Conservation (phyloP, 1,284 basidiomycete species). For the Trichosporon ovoides region DNA sequence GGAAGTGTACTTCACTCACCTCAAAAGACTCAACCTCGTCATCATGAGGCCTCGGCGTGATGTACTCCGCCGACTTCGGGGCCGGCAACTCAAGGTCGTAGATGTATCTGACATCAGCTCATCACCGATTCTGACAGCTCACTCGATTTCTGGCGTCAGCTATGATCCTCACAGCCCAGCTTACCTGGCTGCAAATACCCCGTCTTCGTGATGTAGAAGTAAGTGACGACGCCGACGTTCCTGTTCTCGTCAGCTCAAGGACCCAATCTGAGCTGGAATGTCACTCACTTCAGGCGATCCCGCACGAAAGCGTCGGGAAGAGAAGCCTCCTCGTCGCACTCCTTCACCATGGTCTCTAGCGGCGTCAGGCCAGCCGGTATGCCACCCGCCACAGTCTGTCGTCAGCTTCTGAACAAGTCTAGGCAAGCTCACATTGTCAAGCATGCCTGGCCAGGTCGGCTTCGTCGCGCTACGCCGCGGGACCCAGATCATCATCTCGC, state of each 20-base stretch:
- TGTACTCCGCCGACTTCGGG: conserved; percentile 50
- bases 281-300: conserved; percentile 56
- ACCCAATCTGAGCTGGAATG: no score
- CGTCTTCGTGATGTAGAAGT: conserved; percentile 58
- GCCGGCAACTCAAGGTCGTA: conserved; percentile 71
- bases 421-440: conserved; percentile 24
- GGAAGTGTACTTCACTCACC: no score
- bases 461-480: conserved; percentile 80
- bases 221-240: conserved; percentile 44
- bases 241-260: conserved; percentile 10
- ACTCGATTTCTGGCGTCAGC: conserved; percentile 29
- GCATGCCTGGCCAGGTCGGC: conserved; percentile 60
- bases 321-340: conserved; percentile 88
- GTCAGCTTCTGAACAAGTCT: no score
- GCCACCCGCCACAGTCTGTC: conserved; percentile 53
- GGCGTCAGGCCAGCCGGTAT: conserved; percentile 64
- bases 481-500: conserved; percentile 68
- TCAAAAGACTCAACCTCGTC: conserved; percentile 86
- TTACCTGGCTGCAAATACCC: conserved; percentile 72
- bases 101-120: conserved; percentile 52
- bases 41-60: conserved; percentile 67
- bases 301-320: conserved; percentile 61
- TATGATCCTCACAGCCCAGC: not conserved
- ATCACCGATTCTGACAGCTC: not conserved
- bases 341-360: conserved; percentile 78